phyloP scores from a whole-genome alignment of 116 monocot species.

The Iris pallida region DNA sequence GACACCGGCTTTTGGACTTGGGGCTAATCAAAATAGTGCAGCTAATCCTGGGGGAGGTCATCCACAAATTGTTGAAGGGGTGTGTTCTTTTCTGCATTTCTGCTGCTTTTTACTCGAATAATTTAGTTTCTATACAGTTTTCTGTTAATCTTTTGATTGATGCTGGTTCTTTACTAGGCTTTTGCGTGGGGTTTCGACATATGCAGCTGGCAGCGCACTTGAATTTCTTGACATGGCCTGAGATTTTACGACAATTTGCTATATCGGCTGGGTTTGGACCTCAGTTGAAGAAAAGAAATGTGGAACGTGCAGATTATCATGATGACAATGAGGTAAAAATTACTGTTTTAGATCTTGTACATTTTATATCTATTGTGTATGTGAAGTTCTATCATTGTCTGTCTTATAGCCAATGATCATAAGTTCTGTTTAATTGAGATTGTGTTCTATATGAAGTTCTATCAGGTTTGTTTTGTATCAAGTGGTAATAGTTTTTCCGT shows the following conservation, averaged over 20 bases:
- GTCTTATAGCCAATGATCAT: no score
- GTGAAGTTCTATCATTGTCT: background rate
- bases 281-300: slow-evolving; percentile 63
- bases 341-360: background rate
- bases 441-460: no score
- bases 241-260: slow-evolving; percentile 88
- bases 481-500: no score
- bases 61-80: slow-evolving; percentile 89
- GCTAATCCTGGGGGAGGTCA: slow-evolving; percentile 93
- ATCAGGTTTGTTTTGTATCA: no score
- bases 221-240: slow-evolving; percentile 85
- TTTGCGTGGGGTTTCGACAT: slow-evolving; percentile 96
- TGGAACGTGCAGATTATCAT: slow-evolving; percentile 37
- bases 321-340: slow-evolving; percentile 83
- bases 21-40: slow-evolving; percentile 62
- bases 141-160: background rate
- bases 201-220: slow-evolving; percentile 72
- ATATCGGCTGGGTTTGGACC: slow-evolving; percentile 89
- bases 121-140: background rate
- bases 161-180: slow-evolving; percentile 48
- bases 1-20: slow-evolving; percentile 52
- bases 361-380: background rate
- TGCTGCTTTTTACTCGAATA: background rate
- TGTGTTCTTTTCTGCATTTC: slow-evolving; percentile 25
- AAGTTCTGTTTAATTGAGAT: no score